Base-by-base conservation (phyloP, 148 eudicot species). In the Vaccinium corymbosum region DNA sequence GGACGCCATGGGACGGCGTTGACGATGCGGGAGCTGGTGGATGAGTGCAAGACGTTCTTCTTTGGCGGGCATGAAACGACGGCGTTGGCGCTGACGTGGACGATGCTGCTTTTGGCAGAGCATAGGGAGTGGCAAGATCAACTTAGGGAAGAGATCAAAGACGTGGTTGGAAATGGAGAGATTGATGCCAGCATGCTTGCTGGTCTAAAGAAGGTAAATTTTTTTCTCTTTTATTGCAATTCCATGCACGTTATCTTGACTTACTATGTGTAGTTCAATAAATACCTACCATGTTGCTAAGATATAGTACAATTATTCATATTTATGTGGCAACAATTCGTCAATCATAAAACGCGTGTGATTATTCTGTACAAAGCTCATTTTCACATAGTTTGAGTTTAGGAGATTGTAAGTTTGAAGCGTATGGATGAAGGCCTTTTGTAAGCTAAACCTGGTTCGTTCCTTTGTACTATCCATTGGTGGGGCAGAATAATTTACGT, bases 11-110 rank as follows among this genome's bases (percentile, higher is more conserved):
- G 71, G 20, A 85, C 72, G 90, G 86, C 86, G 6, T 86, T 97
- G 86, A 92, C 90, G 14, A 90, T 85, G 6, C 49, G 92, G 61
- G 98, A 95, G 80, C 83, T 97, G 2, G 88, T 95, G 29, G 99
- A 97, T 59, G 99, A 97, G 78, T 94, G 98, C 88, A 95, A 95
- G 84, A 95, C 98, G 0, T 95, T 95, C 81, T 95, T 94, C 85
- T 95, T 95, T 38, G 98, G 91, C 7, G 98, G 98, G 52, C 94
- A 92, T 55, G 98, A 95, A 83, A 95, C 98, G 16, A 92, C 95
- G 12, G 98, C 98, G 35, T 78, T 95, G 70, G 89, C 93, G 9
- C 88, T 95, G 85, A 86, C 97, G 52, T 95, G 98, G 98, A 93
- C 93, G 10, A 80, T 95, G 84, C 85, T 95, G 84, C 85, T 94